Evolutionary conservation across 371 early-diverging fungal species (phyloP), one percentile per base, ranked within the genome.

Genomic region (Pancytospora philotis): DNA sequence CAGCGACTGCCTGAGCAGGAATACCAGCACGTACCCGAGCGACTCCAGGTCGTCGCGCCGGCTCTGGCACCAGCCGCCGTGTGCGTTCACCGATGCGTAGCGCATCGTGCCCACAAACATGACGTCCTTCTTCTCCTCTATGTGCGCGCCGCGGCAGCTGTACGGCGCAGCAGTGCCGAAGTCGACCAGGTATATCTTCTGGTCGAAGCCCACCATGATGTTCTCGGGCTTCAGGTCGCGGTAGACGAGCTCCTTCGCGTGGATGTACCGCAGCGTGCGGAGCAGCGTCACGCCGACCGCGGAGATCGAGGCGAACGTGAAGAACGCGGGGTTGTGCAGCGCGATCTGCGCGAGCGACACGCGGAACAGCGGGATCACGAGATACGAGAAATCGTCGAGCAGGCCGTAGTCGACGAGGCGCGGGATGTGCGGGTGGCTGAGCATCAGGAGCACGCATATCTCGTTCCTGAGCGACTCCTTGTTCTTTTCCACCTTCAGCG

Each of bases 151-250:
- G 55, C 55, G n/a, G n/a, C n/a, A n/a, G n/a, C n/a, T n/a, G n/a
- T n/a, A n/a, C n/a, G n/a, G n/a, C n/a, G n/a, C n/a, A n/a, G n/a
- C n/a, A 87, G 52, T 27, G 58, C 98, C 98, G 84, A 97, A 96
- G 80, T 98, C 98, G 13, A 90, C 88, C 58, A 98, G 86, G 77
- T 94, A 94, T 31, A 95, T 76, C 59, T 87, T 84, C 8, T 89
- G 90, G 48, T 91, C 83, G 1, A 83, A 72, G 30, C 88, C 90
- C 28, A 98, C 76, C 62, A 98, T 79, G 59, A 98, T 75, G 69
- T 98, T 98, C 75, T 96, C 97, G 25, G 91, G 91, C 79, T 92
- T 91, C 56, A 91, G 88, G 60, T 89, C 90, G 41, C 98, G 80
- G 76, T 98, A 97, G 66, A 97, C 96, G 0, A 98, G 88, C 69